Conservation (phyloP, 768 basidiomycete genomes). For the Neoboletus brunneissimus region DNA sequence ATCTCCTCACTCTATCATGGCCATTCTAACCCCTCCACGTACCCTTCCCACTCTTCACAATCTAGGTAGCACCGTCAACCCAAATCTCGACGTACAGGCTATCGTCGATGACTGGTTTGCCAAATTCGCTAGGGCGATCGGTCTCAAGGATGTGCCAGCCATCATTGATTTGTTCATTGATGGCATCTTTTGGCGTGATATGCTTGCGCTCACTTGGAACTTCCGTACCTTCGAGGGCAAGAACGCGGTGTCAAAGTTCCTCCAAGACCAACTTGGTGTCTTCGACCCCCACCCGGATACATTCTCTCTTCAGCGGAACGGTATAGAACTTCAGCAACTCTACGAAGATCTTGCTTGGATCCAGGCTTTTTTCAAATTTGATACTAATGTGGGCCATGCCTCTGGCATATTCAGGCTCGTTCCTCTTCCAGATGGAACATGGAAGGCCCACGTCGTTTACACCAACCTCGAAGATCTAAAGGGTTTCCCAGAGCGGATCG, state of each 20-base stretch:
- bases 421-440: slow-evolving; percentile 38
- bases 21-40: not conserved
- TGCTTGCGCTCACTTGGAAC: slow-evolving; percentile 62
- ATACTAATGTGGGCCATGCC: slow-evolving; percentile 38
- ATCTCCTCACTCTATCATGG: slow-evolving; percentile 8
- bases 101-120: slow-evolving; percentile 43
- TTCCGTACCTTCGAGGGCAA: slow-evolving; percentile 54
- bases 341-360: slow-evolving; percentile 42
- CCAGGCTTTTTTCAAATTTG: slow-evolving; percentile 45
- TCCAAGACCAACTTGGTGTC: slow-evolving; percentile 41
- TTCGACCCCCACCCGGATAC: slow-evolving; percentile 17
- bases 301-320: slow-evolving; percentile 25
- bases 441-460: slow-evolving; percentile 48
- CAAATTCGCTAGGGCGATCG: slow-evolving; percentile 35
- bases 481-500: slow-evolving; percentile 43
- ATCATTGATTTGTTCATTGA: slow-evolving; percentile 35
- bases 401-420: slow-evolving; percentile 48
- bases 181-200: slow-evolving; percentile 54
- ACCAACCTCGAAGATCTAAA: slow-evolving; percentile 52
- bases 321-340: slow-evolving; percentile 22
- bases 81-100: slow-evolving; percentile 34
- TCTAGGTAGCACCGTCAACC: slow-evolving; percentile 25
- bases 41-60: slow-evolving; percentile 25
- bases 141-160: slow-evolving; percentile 33
- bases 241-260: slow-evolving; percentile 40